Evolutionary conservation across 2,329 filamentous ascomycete genomes (phyloP), one percentile per base, ranked within the genome.

Genomic region (Xylariales sp.): DNA sequence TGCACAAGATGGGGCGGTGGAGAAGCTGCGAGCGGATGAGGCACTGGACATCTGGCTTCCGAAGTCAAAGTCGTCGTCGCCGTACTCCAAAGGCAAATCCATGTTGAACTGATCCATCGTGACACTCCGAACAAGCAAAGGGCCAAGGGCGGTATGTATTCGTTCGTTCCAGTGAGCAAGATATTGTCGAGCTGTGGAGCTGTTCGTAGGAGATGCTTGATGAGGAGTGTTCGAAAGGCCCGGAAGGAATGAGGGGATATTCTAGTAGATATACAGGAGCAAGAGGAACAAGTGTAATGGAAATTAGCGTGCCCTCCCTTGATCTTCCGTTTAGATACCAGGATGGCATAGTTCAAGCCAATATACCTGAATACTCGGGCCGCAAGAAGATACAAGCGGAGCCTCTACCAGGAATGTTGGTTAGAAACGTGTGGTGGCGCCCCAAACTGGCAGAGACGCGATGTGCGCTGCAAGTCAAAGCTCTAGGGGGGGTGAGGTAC

Each of bases 41-140:
- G 47, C 36, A 36, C 48, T 51, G 17, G 44, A 44, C 18, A 49
- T 5, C 13, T 53, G 51, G 23, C 33, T 38, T 29, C 46, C 43
- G 20, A 57, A 52, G 31, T 40, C 37, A 37, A 55, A 54, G 6
- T 50, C 48, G 14, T 52, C 49, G 31, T 50, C 48, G n/a, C 35
- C 20, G 33, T 35, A 48, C 40, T 62, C 59, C 55, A 70, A 56
- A 59, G 66, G 47, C 57, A 52, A 44, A 18, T 51, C 42, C 17
- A 47, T n/a, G 28, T 40, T 33, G 33, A 27, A 23, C 12, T 21
- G 35, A 16, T 37, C 38, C 50, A 55, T 56, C 40, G 31, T 49
- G 29, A 38, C 44, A 46, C 38, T 33, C 41, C 18, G 12, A 19
- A n/a, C n/a, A 42, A 41, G 45, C 29, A 15, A 47, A 34, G 29